Base-by-base conservation (phyloP, 2,329 filamentous ascomycete genomes). In the Pseudopyrenochaeta lycopersici region DNA sequence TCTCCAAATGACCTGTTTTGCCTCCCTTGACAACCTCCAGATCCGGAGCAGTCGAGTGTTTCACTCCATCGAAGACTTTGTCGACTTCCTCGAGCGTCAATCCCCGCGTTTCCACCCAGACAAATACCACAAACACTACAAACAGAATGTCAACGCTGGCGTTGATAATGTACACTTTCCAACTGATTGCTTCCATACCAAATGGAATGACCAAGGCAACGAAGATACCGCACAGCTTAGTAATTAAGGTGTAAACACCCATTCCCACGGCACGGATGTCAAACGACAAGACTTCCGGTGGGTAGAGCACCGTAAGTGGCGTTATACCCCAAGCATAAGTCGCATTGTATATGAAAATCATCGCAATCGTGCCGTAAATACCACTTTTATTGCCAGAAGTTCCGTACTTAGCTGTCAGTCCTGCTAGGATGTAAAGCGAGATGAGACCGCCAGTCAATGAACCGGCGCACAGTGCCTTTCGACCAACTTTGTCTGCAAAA, bases 291-390 rank as follows among this genome's bases (percentile, higher is more conserved):
- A 77, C 72, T 52, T 77, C 74, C 2, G 67, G 66, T 1, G 69
- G 60, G 47, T 77, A 77, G 2, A 71, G 58, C 10, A 69, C 63
- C 0, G 64, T 60, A 4, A 76, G 54, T 2, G 68, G 67, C 1
- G 70, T 77, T 23, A 75, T 71, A 1, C 68, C 68, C 57, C 60
- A 79, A 15, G 76, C 76, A 32, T 78, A 72, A 52, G 42, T 50
- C 1, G 50, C 61, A 14, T 60, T 53, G 55, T 52, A 66, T 31
- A 66, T 20, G 51, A 66, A 66, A 7, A 66, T 62, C 53, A 64
- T 54, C 6, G 63, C 56, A 27, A 66, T 60, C 10, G 60, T 62
- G 12, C 63, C 57, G 33, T 80, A 81, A 18, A 80, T 72, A 15
- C 71, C 77, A 5, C 76, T 73, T 6, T 64, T 70, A 54, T 79